These are phyloP conservation scores for Schizochytrium sp. DNA, from an alignment of 108 stramenopile species.

Conservation along the genomic window DNA sequence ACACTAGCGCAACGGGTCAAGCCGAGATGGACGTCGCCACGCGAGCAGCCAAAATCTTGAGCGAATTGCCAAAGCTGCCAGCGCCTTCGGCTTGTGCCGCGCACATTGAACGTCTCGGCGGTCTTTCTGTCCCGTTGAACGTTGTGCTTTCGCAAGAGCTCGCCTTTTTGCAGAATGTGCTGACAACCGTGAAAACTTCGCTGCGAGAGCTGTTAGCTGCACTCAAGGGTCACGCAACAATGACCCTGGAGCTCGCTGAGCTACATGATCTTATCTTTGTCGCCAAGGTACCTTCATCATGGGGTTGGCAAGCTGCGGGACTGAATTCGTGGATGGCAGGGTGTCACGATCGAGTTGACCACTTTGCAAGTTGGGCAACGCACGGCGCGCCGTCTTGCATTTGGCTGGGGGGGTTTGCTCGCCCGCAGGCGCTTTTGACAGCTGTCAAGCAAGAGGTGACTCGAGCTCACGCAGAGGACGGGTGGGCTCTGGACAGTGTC, in stretches of 20 bases:
- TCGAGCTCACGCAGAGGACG: conserved; percentile 22
- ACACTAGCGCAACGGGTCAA: not conserved
- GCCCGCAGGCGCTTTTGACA: conserved; percentile 45
- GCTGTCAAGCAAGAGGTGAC: conserved; percentile 47
- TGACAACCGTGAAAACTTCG: not conserved
- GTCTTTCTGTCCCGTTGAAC: conserved; percentile 32
- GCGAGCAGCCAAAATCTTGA: conserved; percentile 27
- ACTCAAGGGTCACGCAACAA: conserved; percentile 41
- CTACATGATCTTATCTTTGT: conserved; percentile 22
- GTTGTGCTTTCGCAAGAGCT: conserved; percentile 45
- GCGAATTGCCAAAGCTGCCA: conserved; percentile 25
- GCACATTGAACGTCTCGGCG: conserved; percentile 29
- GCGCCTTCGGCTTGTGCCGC: conserved; percentile 23
- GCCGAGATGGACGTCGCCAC: conserved; percentile 30
- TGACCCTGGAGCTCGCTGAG: conserved; percentile 26
- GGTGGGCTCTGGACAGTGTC: conserved; percentile 40
- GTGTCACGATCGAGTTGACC: conserved; percentile 20
- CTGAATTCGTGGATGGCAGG: conserved; percentile 30
- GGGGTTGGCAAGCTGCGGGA: conserved; percentile 32
- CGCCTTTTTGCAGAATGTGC: conserved; percentile 25
- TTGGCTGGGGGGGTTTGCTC: conserved; percentile 42
- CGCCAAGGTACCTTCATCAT: conserved; percentile 27
- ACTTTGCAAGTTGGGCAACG: conserved; percentile 26
- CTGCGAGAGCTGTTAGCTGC: conserved; percentile 23
- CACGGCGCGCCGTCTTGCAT: conserved; percentile 17